Evolutionary conservation across 1,284 basidiomycete genomes (phyloP), one percentile per base, ranked within the genome.

Genomic region (Phellopilus nigrolimitatus): DNA sequence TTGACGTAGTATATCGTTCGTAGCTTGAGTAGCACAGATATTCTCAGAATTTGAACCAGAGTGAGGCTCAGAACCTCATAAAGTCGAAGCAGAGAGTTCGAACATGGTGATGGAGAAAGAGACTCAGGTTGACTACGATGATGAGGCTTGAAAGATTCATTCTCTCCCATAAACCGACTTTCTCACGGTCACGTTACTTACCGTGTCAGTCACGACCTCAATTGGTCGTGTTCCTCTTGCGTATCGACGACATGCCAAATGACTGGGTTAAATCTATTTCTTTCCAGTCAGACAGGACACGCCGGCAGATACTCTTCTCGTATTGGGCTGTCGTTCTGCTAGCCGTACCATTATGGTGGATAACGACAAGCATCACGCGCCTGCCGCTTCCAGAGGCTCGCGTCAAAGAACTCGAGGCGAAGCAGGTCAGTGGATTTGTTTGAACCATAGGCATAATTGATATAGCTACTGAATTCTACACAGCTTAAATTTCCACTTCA

Each of bases 271-370:
- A 51, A 40, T 28, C 60, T n/a, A 68, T 86, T 17, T 70, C 73
- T 57, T 80, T 78, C 59, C 77, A 86, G 61, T 67, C 69, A 21
- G 61, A 68, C 54, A 59, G 58, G 39, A 69, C 73, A 51, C 73
- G 82, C 46, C 68, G 82, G 57, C 68, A 67, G 40, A 82, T 90
- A 53, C 72, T 91, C 51, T 66, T 74, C 4, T 79, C 85, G 0
- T 95, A 94, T 65, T 91, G 91, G 77, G 54, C 77, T 25, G 70
- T 91, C 28, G 73, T 94, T 19, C 56, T 93, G 19, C 67, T 89
- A 5, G 82, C 84, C 1, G 53, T 91, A 15, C 93, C 93, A 3
- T 74, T 89, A 40, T 97, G 93, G 93, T 95, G 89, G 90, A 75
- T 72, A 41, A 84, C 88, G 19, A 95, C 93, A 2, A 88, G 86